Evolutionary conservation across 352 stramenopile species (phyloP).

Genomic region (Globisporangium uncinulatum): DNA sequence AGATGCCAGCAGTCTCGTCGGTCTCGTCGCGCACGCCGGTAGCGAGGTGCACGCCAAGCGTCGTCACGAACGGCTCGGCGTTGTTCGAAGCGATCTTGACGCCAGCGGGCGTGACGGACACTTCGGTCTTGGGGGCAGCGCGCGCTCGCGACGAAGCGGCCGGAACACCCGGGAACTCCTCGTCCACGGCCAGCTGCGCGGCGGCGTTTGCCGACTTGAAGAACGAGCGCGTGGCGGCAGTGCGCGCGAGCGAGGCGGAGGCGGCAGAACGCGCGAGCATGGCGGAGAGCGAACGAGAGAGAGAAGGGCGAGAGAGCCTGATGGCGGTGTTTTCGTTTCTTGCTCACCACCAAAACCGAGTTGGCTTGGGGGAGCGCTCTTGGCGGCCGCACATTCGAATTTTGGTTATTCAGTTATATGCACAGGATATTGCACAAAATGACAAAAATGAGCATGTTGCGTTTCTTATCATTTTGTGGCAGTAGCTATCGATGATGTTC

Average conservation of each 20-base stretch:
- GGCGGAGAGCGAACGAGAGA: not conserved
- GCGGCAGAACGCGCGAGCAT: conserved; percentile 31
- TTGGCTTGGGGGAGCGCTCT: not conserved
- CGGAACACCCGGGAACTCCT: conserved; percentile 58
- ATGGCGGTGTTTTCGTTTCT: conserved; percentile 16
- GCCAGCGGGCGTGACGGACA: conserved; percentile 40
- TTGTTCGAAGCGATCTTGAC: conserved; percentile 60
- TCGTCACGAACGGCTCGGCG: conserved; percentile 34
- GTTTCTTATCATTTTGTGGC: too few relatives aligned
- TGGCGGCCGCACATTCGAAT: too few relatives aligned
- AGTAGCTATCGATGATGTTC: too few relatives aligned
- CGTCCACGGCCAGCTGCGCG: conserved; percentile 46
- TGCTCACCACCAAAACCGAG: conserved; percentile 32
- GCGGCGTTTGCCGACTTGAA: conserved; percentile 57
- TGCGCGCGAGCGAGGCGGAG: conserved; percentile 24
- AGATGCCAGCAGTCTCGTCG: conserved; percentile 64
- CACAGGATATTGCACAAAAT: too few relatives aligned
- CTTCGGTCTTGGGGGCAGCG: conserved; percentile 27
- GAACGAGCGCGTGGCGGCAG: conserved; percentile 40
- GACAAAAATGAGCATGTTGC: too few relatives aligned
- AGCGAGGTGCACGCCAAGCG: conserved; percentile 58
- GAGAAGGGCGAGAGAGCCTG: not conserved
- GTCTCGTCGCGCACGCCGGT: conserved; percentile 59
- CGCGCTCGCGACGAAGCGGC: conserved; percentile 24
- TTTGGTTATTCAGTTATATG: too few relatives aligned